Evolutionary conservation across 176 grass and related monocot genomes (phyloP).

Genomic region (Raddia guianensis): DNA sequence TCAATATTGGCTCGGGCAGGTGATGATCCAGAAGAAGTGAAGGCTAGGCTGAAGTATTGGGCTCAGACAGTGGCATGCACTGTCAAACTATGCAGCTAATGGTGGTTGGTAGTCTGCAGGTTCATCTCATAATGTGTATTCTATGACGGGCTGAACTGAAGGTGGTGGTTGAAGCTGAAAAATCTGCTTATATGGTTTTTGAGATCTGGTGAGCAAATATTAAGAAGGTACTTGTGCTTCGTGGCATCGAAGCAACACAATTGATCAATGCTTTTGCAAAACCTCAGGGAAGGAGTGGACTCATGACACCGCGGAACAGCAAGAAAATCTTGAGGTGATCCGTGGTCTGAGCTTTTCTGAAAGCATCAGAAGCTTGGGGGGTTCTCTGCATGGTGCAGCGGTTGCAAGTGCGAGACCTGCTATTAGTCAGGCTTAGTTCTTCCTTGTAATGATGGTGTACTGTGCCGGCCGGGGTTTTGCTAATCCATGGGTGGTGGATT

Average conservation of each 20-base stretch:
- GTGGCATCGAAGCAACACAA: conserved; percentile 22
- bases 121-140: conserved; percentile 14
- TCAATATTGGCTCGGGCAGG: conserved; percentile 48
- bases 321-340: background rate
- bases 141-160: conserved; percentile 37
- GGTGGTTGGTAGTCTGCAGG: conserved; percentile 1
- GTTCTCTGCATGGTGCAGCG: conserved; percentile 33
- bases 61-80: conserved; percentile 88
- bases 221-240: conserved; percentile 29
- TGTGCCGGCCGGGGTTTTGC: conserved; percentile 8
- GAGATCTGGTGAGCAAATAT: background rate
- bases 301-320: background rate
- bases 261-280: conserved; percentile 26
- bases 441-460: conserved; percentile 8
- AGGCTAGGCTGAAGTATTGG: conserved; percentile 86
- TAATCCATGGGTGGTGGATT: conserved; percentile 47
- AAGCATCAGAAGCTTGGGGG: conserved; percentile 32
- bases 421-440: background rate
- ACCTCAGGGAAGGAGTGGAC: conserved; percentile 2
- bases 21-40: conserved; percentile 77
- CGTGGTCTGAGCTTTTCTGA: conserved; percentile 10
- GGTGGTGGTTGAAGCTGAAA: conserved; percentile 28
- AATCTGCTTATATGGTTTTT: conserved; percentile 34
- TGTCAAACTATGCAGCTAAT: conserved; percentile 76
- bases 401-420: conserved; percentile 39